Evolutionary conservation across 371 early-diverging fungal species (phyloP).

Genomic region (Mucor mucedo): DNA sequence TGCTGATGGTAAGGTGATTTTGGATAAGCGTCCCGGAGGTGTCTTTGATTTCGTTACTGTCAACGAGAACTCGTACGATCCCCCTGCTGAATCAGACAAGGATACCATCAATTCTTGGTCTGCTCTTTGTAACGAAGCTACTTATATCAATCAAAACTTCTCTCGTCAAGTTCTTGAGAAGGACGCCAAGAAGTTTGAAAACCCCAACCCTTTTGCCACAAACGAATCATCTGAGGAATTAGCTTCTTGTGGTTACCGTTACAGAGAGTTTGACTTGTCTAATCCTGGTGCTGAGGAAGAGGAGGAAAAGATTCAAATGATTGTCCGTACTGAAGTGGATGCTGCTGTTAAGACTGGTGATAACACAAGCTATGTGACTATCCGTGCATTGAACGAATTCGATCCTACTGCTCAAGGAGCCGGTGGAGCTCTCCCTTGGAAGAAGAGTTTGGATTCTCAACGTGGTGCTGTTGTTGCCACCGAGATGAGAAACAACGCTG

Average conservation of each 20-base stretch:
- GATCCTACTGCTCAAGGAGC: conserved; percentile 87
- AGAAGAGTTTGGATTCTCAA: conserved; percentile 92
- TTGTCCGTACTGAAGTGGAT: conserved; percentile 92
- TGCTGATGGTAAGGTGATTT: conserved; percentile 78
- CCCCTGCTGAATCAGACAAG: conserved; percentile 90
- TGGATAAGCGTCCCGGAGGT: conserved; percentile 93
- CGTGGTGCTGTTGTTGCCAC: conserved; percentile 97
- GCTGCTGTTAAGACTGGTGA: conserved; percentile 70
- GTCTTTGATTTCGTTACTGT: conserved; percentile 82
- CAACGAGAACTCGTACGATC: conserved; percentile 94
- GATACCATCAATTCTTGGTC: conserved; percentile 89
- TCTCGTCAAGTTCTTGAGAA: conserved; percentile 83
- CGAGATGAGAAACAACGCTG: conserved; percentile 97
- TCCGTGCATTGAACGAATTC: conserved; percentile 91
- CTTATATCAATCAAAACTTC: conserved; percentile 88
- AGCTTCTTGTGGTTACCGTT: conserved; percentile 86
- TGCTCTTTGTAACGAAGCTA: conserved; percentile 87
- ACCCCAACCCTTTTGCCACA: conserved; percentile 80
- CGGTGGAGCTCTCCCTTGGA: conserved; percentile 94
- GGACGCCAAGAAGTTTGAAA: conserved; percentile 57
- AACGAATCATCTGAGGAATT: conserved; percentile 58
- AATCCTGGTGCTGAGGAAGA: conserved; percentile 24
- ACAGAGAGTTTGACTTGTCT: conserved; percentile 78
- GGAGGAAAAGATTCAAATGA: conserved; percentile 62
- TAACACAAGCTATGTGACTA: conserved; percentile 68